phyloP scores from a whole-genome alignment of 495 filamentous ascomycete genomes.

The Tuber umbilicatum region DNA sequence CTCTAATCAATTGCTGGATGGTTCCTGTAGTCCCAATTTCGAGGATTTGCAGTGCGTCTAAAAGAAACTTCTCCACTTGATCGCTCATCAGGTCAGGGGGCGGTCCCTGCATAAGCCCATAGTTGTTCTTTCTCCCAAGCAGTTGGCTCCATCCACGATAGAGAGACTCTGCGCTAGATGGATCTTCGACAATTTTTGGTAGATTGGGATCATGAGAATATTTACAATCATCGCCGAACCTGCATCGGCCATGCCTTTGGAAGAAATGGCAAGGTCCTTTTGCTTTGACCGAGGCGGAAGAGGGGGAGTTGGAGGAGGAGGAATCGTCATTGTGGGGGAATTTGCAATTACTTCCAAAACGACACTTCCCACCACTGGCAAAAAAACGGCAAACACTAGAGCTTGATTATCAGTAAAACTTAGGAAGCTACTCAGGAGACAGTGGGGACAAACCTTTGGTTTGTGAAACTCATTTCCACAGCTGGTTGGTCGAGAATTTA shows the following conservation, averaged over 20 bases:
- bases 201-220: constrained; percentile 26
- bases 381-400: constrained; percentile 13
- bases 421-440: neutral
- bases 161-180: constrained; percentile 4
- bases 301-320: neutral
- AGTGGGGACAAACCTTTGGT: neutral
- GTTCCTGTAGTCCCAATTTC: constrained; percentile 31
- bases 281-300: neutral
- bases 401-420: neutral
- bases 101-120: neutral
- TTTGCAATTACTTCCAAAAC: constrained; percentile 4
- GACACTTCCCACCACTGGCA: constrained; percentile 10
- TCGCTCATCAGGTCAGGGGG: constrained; percentile 5
- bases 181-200: constrained; percentile 7
- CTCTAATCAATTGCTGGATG: constrained; percentile 29
- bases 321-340: constrained; percentile 9
- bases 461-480: constrained; percentile 5
- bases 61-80: constrained; percentile 23
- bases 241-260: constrained; percentile 18
- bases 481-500: neutral
- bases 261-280: constrained; percentile 23
- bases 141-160: constrained; percentile 24
- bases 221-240: constrained; percentile 16
- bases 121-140: constrained; percentile 6
- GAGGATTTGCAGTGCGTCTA: constrained; percentile 25